Evolutionary conservation across 257 asterid species (phyloP).

Genomic region (Solanum dulcamara): DNA sequence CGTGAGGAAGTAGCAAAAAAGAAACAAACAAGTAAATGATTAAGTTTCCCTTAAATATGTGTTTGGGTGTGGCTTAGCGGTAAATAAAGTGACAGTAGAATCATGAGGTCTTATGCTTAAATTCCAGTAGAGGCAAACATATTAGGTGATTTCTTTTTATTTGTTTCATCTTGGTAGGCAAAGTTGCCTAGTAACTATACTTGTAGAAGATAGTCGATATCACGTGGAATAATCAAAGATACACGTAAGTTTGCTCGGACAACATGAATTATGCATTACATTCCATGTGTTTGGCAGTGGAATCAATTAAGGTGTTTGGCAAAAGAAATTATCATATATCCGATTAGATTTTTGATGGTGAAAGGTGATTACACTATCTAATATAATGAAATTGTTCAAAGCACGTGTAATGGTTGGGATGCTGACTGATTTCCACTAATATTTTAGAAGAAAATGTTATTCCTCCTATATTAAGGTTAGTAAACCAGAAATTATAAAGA

Average conservation of each 20-base stretch:
- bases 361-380: neutral
- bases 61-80: neutral
- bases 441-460: neutral
- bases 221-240: neutral
- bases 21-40: neutral
- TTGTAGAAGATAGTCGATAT: neutral
- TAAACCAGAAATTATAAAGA: no score
- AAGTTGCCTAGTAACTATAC: neutral
- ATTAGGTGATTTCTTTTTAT: neutral
- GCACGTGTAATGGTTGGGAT: neutral
- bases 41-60: neutral
- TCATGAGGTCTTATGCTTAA: neutral
- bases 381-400: neutral
- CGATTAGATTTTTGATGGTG: neutral
- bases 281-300: neutral
- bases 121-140: neutral
- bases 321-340: neutral
- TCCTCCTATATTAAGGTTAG: no score
- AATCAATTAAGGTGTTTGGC: neutral
- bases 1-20: neutral
- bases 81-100: neutral
- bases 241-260: neutral
- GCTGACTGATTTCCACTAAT: neutral
- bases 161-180: neutral
- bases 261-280: neutral